Percentiles rank a stretch among this genome's conserved stretches.
Conservation (phyloP, 1,139 yeast genomes). For the Magnusiomyces suaveolens region DNA sequence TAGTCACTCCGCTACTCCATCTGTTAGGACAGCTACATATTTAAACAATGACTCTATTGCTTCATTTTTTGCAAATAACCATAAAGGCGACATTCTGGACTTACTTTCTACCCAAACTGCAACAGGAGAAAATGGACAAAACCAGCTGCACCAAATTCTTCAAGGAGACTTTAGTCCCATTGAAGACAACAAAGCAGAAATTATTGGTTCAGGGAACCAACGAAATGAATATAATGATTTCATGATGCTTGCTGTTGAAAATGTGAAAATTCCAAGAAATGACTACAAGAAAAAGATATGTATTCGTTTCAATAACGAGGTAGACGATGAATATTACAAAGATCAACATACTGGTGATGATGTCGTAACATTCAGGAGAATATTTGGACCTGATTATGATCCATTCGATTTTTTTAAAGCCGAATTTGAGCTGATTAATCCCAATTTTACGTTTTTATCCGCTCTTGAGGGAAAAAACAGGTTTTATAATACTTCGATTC, state of each 20-base stretch:
- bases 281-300: too few species aligned
- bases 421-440: too few species aligned
- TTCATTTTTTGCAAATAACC: background rate
- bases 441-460: too few species aligned
- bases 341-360: conserved; percentile 1
- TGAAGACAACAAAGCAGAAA: background rate
- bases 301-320: background rate
- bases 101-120: background rate
- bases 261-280: background rate
- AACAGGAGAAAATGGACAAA: background rate
- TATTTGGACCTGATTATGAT: background rate
- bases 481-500: background rate
- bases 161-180: background rate
- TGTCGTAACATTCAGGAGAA: background rate
- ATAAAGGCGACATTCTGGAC: background rate
- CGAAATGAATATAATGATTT: too few species aligned
- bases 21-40: background rate
- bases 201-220: too few species aligned
- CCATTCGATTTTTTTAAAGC: background rate
- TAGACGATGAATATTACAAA: background rate
- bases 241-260: background rate
- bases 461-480: background rate
- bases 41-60: background rate
- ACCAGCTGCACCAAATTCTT: background rate
- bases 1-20: too few species aligned